These are phyloP conservation scores for Haplographium delicatum DNA, from an alignment of 495 filamentous ascomycete species.

Conservation along the genomic window DNA sequence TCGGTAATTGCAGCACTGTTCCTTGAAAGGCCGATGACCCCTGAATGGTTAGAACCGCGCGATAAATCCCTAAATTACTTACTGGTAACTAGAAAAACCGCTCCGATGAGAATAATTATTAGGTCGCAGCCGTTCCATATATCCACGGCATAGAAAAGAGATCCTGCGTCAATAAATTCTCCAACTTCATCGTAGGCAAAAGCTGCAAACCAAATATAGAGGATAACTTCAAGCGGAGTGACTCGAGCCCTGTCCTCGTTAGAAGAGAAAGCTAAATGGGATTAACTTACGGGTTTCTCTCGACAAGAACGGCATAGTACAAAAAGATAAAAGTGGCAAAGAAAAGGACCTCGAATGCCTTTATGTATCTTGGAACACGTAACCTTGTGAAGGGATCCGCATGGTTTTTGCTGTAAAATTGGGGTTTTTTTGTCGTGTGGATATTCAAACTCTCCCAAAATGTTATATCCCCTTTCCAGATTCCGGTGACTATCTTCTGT, in stretches of 20 bases:
- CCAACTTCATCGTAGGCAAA: conserved; percentile 86
- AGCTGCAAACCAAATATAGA: conserved; percentile 69
- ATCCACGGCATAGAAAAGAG: conserved; percentile 78
- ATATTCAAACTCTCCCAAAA: conserved; percentile 85
- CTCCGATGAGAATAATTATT: conserved; percentile 76
- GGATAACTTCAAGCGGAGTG: conserved; percentile 44
- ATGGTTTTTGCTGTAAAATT: conserved; percentile 68
- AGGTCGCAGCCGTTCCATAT: conserved; percentile 91
- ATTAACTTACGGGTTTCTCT: conserved; percentile 37
- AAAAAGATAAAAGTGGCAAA: conserved; percentile 75
- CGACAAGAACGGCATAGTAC: conserved; percentile 79
- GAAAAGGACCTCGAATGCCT: conserved; percentile 82
- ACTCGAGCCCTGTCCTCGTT: conserved; percentile 30
- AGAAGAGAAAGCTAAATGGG: neutral
- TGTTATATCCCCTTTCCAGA: conserved; percentile 88
- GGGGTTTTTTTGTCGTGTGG: conserved; percentile 71
- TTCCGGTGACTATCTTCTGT: conserved; percentile 80
- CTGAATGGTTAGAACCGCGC: too few species aligned
- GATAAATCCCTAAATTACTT: too few species aligned
- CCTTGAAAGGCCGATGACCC: conserved; percentile 62
- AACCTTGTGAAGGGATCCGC: conserved; percentile 82
- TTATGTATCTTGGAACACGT: conserved; percentile 86
- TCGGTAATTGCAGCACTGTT: conserved; percentile 60
- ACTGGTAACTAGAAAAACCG: conserved; percentile 62
- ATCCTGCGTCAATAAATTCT: conserved; percentile 76